Base-by-base conservation (phyloP, 148 eudicot species). In the Chenopodium formosanum region DNA sequence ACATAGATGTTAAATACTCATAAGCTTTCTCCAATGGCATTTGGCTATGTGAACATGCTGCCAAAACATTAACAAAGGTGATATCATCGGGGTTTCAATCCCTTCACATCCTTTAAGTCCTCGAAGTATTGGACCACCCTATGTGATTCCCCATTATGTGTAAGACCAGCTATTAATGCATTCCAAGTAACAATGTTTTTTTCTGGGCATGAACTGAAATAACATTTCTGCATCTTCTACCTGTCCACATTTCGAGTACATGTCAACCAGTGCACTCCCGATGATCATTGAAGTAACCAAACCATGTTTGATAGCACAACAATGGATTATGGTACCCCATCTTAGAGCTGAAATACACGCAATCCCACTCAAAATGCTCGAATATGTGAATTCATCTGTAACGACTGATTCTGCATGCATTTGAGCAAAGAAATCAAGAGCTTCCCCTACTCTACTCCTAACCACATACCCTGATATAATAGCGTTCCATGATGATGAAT, bases 101-200 rank as follows among this genome's bases (percentile, higher is more conserved):
- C 83, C 60, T 75, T 88, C 76, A n/a, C 82, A 74, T 67, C 76
- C 53, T 86, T 88, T 80, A 95, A 56, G 81, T 82, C 80, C 85
- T 93, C 92, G 25, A 85, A 91, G 50, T 89, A 85, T 78, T 83
- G 73, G 17, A 95, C 77, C 82, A 89, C 94, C 89, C 85, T 90
- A 31, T 34, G 32, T 2, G 89, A 85, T 76, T 88, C 82, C 9
- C 95, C 94, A 81, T 90, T 93, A 73, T 89, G 95, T 53, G 98
- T 97, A 82, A 89, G 89, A n/a, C 98, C 94, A 11, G 94, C 91
- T 14, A 94, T 87, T 74, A 93, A 77, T 2, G 95, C 81, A 65
- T 92, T 91, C 98, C 98, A 94, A 62, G 95, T 89, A 31, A 94
- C 88, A n/a, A 91, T 79, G 79, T 94, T 94, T 82, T 86, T 86